Evolutionary conservation across 1,284 basidiomycete genomes (phyloP).

Genomic region (Neonothopanus nambi): DNA sequence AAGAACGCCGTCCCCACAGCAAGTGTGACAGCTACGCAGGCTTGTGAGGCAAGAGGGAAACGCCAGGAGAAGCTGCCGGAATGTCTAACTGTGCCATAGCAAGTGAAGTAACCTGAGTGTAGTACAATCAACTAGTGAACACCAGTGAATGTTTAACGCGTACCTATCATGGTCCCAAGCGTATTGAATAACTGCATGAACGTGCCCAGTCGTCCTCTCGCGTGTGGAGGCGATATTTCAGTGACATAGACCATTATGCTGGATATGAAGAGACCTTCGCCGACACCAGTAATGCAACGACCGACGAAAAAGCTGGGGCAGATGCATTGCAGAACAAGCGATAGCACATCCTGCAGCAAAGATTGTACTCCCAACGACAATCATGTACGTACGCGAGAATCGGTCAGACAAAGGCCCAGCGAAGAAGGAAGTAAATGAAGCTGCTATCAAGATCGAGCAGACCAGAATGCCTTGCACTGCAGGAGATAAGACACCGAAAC

Average conservation of each 20-base stretch:
- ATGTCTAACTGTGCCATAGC: slow-evolving; percentile 44
- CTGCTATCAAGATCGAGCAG: slow-evolving; percentile 45
- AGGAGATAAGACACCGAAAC: slow-evolving; percentile 21
- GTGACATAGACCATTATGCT: slow-evolving; percentile 46
- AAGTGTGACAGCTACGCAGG: slow-evolving; percentile 37
- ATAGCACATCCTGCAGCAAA: slow-evolving; percentile 25
- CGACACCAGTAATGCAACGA: slow-evolving; percentile 46
- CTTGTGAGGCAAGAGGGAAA: slow-evolving; percentile 45
- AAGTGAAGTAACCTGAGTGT: slow-evolving; percentile 47
- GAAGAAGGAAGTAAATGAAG: slow-evolving; percentile 41
- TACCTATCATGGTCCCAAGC: slow-evolving; percentile 41
- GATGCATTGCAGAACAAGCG: slow-evolving; percentile 17
- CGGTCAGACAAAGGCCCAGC: slow-evolving; percentile 48
- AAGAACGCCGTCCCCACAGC: slow-evolving; percentile 48
- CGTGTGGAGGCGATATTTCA: slow-evolving; percentile 43
- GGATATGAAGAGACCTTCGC: slow-evolving; percentile 49
- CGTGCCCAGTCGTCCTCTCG: slow-evolving; percentile 41
- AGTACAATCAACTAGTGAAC: background rate
- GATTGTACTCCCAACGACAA: slow-evolving; percentile 33
- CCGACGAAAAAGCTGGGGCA: slow-evolving; percentile 40
- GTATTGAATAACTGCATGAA: slow-evolving; percentile 47
- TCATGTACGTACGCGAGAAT: slow-evolving; percentile 48
- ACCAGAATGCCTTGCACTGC: slow-evolving; percentile 25
- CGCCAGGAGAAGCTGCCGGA: slow-evolving; percentile 46
- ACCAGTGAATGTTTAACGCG: background rate